phyloP scores from a whole-genome alignment of 2,329 filamentous ascomycete genomes.

The Zymoseptoria tritici region DNA sequence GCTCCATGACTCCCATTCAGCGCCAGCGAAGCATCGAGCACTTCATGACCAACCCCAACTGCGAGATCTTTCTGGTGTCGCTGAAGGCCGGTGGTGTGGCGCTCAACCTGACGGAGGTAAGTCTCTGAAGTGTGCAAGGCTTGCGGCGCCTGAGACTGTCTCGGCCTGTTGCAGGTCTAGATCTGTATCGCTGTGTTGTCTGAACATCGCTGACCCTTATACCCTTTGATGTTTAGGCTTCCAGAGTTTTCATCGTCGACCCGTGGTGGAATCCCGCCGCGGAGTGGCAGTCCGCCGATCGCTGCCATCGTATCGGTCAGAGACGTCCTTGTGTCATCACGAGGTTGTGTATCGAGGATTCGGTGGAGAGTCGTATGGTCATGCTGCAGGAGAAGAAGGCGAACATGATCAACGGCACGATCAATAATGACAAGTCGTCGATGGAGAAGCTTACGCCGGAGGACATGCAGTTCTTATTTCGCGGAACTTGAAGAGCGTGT shows the following conservation, averaged over 20 bases:
- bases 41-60: constrained; percentile 91
- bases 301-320: constrained; percentile 84
- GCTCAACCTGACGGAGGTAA: constrained; percentile 74
- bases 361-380: constrained; percentile 92
- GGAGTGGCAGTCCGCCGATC: constrained; percentile 94
- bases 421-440: constrained; percentile 84
- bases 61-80: constrained; percentile 93
- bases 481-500: constrained; percentile 48
- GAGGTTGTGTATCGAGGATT: constrained; percentile 91
- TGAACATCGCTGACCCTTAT: too few species aligned
- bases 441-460: constrained; percentile 86
- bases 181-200: too few species aligned
- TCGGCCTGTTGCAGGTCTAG: too few species aligned
- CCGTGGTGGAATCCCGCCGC: constrained; percentile 99
- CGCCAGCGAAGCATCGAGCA: constrained; percentile 90
- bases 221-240: constrained; percentile 51
- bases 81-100: constrained; percentile 95
- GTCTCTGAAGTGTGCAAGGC: too few species aligned
- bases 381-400: constrained; percentile 97
- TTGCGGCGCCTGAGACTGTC: too few species aligned
- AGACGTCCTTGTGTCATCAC: constrained; percentile 90
- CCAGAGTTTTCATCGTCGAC: constrained; percentile 90
- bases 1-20: constrained; percentile 91
- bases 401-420: constrained; percentile 93
- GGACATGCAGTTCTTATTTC: constrained; percentile 95